Evolutionary conservation across 176 grass and related monocot genomes (phyloP).

Genomic region (Oryza nivara): DNA sequence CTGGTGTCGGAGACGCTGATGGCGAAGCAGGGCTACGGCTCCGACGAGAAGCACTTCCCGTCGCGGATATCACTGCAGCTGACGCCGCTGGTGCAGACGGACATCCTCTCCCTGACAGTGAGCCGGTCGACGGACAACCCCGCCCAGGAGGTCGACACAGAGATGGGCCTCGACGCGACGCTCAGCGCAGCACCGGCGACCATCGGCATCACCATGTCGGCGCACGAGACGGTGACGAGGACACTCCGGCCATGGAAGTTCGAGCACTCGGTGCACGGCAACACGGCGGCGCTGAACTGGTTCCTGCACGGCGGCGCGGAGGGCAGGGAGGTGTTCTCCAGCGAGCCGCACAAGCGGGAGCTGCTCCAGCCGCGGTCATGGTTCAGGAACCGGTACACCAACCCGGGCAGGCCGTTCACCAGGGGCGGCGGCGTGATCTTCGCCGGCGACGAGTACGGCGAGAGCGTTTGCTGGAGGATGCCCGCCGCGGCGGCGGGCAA

Average conservation of each 20-base stretch:
- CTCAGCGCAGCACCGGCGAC: conserved; percentile 38
- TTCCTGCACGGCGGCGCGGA: conserved; percentile 60
- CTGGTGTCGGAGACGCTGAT: conserved; percentile 77
- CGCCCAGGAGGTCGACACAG: conserved; percentile 45
- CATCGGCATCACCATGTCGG: conserved; percentile 50
- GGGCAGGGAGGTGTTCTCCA: conserved; percentile 74
- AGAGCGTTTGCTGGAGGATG: conserved; percentile 75
- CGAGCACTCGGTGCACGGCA: conserved; percentile 64
- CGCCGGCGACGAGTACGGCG: conserved; percentile 74
- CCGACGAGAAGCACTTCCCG: conserved; percentile 82
- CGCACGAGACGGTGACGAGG: conserved; percentile 50
- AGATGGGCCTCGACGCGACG: conserved; percentile 53
- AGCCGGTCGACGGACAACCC: conserved; percentile 77
- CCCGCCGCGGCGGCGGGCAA: conserved; percentile 44
- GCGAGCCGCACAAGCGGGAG: conserved; percentile 54
- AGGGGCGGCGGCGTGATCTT: conserved; percentile 74
- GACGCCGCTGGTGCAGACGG: conserved; percentile 56
- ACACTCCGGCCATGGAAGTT: conserved; percentile 76
- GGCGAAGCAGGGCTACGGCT: conserved; percentile 69
- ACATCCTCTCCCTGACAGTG: conserved; percentile 67
- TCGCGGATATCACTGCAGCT: conserved; percentile 76
- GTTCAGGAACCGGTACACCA: conserved; percentile 68
- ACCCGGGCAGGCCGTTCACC: conserved; percentile 55
- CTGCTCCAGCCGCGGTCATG: conserved; percentile 51
- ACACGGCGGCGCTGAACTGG: conserved; percentile 58